phyloP scores from a whole-genome alignment of 225 moss, liverwort and hornwort genomes.

The Anthoceros angustus region DNA sequence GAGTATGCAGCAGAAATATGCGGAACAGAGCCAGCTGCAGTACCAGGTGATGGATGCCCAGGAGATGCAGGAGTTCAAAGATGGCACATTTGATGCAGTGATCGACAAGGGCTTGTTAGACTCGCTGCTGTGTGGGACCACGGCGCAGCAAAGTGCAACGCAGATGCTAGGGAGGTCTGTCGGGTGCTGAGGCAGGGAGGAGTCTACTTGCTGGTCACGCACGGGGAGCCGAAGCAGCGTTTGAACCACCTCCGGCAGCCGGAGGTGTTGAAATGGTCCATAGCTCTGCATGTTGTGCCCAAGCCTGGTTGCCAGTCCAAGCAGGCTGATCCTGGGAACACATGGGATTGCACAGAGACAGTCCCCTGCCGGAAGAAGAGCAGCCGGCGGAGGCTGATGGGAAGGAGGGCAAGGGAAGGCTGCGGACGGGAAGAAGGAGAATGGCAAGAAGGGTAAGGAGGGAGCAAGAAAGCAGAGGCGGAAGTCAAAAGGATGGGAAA shows the following conservation, averaged over 20 bases:
- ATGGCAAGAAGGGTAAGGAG: not conserved
- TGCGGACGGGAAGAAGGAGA: not conserved
- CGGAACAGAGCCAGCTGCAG: slow-evolving; percentile 56
- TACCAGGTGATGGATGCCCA: slow-evolving; percentile 9
- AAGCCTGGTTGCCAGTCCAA: not conserved
- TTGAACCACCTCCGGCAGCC: not conserved
- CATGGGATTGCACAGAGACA: not conserved
- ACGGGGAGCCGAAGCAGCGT: slow-evolving; percentile 1
- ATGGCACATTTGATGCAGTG: not conserved
- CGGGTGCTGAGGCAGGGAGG: not conserved
- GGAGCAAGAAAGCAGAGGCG: not conserved
- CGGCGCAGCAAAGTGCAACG: slow-evolving; percentile 1
- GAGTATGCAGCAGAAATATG: slow-evolving; percentile 60
- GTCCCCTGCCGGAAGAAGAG: slow-evolving; percentile 5
- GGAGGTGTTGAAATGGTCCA: not conserved
- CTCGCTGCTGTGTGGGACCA: not conserved
- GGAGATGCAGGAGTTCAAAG: not conserved
- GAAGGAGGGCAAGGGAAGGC: not conserved
- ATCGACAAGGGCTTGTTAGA: not conserved
- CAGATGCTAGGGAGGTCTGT: not conserved
- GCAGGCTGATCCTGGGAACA: not conserved
- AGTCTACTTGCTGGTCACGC: not conserved
- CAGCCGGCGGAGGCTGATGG: not conserved
- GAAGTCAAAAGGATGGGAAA: not conserved
- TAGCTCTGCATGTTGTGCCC: not conserved